Percentiles rank a stretch among this genome's conserved stretches.
phyloP scores from a whole-genome alignment of 441 rosid genomes.

The Pelargonium australe region DNA sequence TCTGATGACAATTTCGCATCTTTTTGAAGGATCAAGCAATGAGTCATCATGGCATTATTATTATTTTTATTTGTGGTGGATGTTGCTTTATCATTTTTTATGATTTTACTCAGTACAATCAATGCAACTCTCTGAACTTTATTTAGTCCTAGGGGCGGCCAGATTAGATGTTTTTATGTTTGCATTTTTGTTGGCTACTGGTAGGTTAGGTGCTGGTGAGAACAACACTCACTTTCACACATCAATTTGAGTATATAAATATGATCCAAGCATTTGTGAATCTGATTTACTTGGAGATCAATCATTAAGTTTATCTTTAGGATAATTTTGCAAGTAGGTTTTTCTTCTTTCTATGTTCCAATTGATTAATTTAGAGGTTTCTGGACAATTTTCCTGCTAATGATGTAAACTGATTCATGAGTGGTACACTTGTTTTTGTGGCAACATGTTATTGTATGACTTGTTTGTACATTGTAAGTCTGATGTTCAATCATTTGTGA shows the following conservation, averaged over 20 bases:
- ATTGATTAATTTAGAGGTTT: no score
- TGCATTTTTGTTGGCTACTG: background rate
- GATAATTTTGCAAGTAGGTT: no score
- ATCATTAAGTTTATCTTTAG: no score
- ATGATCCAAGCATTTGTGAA: background rate
- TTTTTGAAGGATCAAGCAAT: constrained; percentile 8
- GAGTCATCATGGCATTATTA: background rate
- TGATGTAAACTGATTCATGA: no score
- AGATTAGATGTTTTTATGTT: background rate
- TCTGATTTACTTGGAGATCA: no score
- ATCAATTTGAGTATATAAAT: background rate
- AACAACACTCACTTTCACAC: background rate
- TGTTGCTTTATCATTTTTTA: background rate
- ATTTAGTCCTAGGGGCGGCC: background rate
- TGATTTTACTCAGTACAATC: background rate
- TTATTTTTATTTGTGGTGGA: background rate
- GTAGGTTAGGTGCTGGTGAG: background rate
- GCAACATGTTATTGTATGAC: background rate
- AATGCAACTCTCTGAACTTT: background rate
- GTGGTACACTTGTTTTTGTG: no score
- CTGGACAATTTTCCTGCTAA: no score
- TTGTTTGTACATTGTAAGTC: background rate
- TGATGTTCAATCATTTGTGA: no score
- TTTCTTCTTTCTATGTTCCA: no score
- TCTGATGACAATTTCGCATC: background rate